Evolutionary conservation across 2,329 filamentous ascomycete genomes (phyloP), one percentile per base, ranked within the genome.

Genomic region (Fusarium fujikuroi): DNA sequence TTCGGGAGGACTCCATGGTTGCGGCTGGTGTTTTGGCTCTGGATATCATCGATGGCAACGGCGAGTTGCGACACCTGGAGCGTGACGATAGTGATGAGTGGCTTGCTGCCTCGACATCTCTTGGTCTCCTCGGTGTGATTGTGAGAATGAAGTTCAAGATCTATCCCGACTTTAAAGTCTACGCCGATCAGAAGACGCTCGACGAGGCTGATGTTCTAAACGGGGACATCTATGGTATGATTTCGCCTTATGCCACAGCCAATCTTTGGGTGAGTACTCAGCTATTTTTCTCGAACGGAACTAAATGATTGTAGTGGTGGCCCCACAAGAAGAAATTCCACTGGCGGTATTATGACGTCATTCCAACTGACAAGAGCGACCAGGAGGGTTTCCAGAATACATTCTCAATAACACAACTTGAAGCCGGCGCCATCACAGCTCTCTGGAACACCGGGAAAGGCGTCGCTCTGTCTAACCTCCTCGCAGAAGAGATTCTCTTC

Each of bases 271-370:
- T 54, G 3, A 39, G 34, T 34, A 18, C 16, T 19, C 21, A 7
- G 3, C 3, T 47, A 4, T 0, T 4, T 1, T 4, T 14, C 4
- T 32, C 7, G 32, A 32, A 12, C 32, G 12, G 32, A 32, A 32
- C 60, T 63, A 16, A 63, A 3, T 5, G 18, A 5, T 15, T 2
- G 0, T 5, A 65, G 62, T 65, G 59, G 62, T 65, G 59, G 62
- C 62, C 62, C 12, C 46, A 65, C 2, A 65, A 65, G 25, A 65
- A 63, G 59, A 65, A 63, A 14, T 65, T 65, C 25, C 59, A 65
- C 34, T 65, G 62, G 62, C 46, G 62, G 0, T 65, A 63, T 11
- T 65, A 65, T 7, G 59, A 65, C 12, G 59, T 65, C 0, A 54
- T 65, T 0, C 25, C 59, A 2, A 64, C 30, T 2, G 19, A 64